phyloP scores from a whole-genome alignment of 306 rosid genomes.

The Corylus avellana region DNA sequence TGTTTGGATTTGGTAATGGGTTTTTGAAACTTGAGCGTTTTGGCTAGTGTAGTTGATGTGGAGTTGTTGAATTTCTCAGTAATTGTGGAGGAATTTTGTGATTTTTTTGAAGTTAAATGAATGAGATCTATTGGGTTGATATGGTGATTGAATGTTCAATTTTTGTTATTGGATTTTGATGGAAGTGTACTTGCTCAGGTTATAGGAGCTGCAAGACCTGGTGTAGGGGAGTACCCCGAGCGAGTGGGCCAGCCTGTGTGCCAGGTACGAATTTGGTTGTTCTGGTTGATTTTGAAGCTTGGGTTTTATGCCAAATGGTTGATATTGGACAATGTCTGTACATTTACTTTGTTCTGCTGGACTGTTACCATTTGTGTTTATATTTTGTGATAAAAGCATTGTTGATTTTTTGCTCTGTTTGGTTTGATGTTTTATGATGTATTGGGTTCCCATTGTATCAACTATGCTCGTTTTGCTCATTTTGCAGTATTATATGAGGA shows the following conservation, averaged over 20 bases:
- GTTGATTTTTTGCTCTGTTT: constrained; percentile 29
- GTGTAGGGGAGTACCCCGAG: constrained; percentile 76
- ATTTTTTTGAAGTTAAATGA: background rate
- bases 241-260: constrained; percentile 90
- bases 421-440: constrained; percentile 19
- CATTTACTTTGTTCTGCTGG: constrained; percentile 14
- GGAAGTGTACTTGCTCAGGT: constrained; percentile 44
- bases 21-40: constrained; percentile 13
- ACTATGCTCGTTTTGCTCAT: constrained; percentile 21
- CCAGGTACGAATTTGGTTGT: constrained; percentile 69
- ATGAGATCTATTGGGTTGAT: constrained; percentile 38
- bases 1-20: constrained; percentile 22
- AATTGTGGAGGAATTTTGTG: constrained; percentile 11
- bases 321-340: constrained; percentile 24
- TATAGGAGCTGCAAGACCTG: constrained; percentile 76
- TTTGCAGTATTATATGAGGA: constrained; percentile 84
- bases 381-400: background rate
- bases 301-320: constrained; percentile 28
- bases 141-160: constrained; percentile 19
- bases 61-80: constrained; percentile 20
- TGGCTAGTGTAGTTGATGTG: constrained; percentile 20
- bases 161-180: constrained; percentile 33
- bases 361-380: background rate
- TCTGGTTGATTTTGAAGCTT: constrained; percentile 22
- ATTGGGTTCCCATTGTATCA: constrained; percentile 28